Conservation (phyloP, 2,329 filamentous ascomycete genomes). For the Colletotrichum sojae region DNA sequence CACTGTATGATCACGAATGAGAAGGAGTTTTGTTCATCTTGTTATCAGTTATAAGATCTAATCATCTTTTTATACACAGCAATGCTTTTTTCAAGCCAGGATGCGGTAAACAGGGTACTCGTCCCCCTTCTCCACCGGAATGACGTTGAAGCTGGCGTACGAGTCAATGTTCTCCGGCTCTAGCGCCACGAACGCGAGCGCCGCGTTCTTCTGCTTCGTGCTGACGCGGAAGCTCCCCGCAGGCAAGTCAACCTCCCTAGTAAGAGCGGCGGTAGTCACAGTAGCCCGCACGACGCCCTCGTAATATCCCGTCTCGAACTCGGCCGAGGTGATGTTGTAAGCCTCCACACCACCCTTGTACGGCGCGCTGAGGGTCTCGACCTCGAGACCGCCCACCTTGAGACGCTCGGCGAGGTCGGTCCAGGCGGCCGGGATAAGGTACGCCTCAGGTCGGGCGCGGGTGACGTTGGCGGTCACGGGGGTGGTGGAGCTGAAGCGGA, state of each 20-base stretch:
- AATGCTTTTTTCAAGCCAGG: neutral
- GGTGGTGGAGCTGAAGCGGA: conserved; percentile 48
- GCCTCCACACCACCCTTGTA: conserved; percentile 49
- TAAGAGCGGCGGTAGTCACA: conserved; percentile 41
- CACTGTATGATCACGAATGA: neutral
- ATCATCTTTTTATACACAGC: neutral
- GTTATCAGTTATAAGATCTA: conserved; percentile 1
- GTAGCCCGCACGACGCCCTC: conserved; percentile 47
- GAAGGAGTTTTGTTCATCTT: no score
- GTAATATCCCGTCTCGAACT: conserved; percentile 46
- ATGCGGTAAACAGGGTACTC: conserved; percentile 51
- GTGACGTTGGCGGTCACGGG: conserved; percentile 48
- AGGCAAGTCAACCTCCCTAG: conserved; percentile 44
- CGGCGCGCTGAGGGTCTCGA: conserved; percentile 44
- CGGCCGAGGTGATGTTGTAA: conserved; percentile 44
- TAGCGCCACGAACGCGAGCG: conserved; percentile 46
- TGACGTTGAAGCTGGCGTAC: conserved; percentile 49
- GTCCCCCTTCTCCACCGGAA: conserved; percentile 47
- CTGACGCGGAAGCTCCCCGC: conserved; percentile 50
- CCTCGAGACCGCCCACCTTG: conserved; percentile 44
- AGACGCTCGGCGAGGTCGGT: conserved; percentile 47
- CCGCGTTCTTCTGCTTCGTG: conserved; percentile 51
- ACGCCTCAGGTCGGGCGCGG: conserved; percentile 47
- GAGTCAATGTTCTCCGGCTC: conserved; percentile 54
- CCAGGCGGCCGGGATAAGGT: conserved; percentile 50